Conservation (phyloP, 2,329 filamentous ascomycete genomes). For the Cercospora zeae-maydis region DNA sequence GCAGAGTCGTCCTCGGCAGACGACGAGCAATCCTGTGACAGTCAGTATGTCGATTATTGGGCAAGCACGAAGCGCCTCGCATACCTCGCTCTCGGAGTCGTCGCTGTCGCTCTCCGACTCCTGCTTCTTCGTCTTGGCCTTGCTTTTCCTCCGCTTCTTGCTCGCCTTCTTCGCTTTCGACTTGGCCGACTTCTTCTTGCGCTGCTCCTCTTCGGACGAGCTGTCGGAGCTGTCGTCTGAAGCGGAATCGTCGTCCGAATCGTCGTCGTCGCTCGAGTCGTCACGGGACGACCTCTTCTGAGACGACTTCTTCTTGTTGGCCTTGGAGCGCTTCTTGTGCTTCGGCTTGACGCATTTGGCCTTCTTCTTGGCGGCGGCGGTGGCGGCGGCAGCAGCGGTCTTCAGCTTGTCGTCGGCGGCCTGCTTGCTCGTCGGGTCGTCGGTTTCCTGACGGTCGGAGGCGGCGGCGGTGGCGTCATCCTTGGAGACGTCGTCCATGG, state of each 20-base stretch:
- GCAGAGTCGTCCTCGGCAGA: constrained; percentile 25
- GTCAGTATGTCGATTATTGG: neutral
- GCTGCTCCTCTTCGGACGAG: constrained; percentile 25
- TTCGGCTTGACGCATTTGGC: constrained; percentile 26
- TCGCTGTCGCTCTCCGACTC: constrained; percentile 21
- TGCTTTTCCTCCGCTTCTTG: constrained; percentile 29
- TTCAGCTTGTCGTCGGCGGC: constrained; percentile 16
- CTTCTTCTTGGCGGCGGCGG: constrained; percentile 22
- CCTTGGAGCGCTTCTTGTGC: constrained; percentile 25
- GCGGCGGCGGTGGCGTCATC: constrained; percentile 20
- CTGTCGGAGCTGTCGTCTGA: constrained; percentile 24
- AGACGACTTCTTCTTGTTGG: constrained; percentile 20
- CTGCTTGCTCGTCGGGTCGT: constrained; percentile 11
- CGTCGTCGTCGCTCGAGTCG: constrained; percentile 21
- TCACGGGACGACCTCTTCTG: constrained; percentile 21
- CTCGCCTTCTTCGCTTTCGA: constrained; percentile 24
- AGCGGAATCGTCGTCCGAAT: constrained; percentile 14
- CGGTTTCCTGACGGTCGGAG: constrained; percentile 14
- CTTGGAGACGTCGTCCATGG: constrained; percentile 29
- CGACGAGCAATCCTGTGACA: constrained; percentile 10
- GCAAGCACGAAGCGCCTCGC: neutral
- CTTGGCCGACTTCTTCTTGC: constrained; percentile 26
- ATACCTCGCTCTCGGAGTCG: constrained; percentile 9
- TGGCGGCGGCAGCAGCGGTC: neutral
- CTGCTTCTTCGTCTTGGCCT: constrained; percentile 16